Evolutionary conservation across 768 basidiomycete genomes (phyloP).

Genomic region (Mycena crocata): DNA sequence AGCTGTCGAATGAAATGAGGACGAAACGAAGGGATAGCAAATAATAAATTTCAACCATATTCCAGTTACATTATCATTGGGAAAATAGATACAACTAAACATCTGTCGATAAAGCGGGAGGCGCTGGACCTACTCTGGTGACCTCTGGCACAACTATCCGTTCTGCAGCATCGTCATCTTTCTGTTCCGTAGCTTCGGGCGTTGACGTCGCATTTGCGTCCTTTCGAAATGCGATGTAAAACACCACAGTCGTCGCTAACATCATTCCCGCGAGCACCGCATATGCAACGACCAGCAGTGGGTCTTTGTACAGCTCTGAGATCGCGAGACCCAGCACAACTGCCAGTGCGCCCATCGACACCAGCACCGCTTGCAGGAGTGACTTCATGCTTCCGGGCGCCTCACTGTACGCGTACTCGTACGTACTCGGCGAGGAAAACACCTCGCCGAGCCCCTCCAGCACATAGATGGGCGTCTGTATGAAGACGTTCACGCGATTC

Average conservation of each 20-base stretch:
- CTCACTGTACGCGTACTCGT: constrained; percentile 25
- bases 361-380: constrained; percentile 22
- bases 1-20: no score
- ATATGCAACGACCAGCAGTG: constrained; percentile 19
- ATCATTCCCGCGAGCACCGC: constrained; percentile 20
- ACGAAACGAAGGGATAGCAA: no score
- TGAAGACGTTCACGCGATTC: constrained; percentile 18
- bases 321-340: constrained; percentile 21
- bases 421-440: constrained; percentile 25
- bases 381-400: constrained; percentile 27
- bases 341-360: constrained; percentile 19
- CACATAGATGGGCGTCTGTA: constrained; percentile 24
- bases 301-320: constrained; percentile 19
- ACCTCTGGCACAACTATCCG: no score
- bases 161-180: neutral
- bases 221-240: constrained; percentile 9
- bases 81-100: no score
- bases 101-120: no score
- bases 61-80: no score
- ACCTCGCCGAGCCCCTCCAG: constrained; percentile 31
- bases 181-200: neutral
- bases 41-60: no score
- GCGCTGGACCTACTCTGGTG: no score
- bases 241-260: constrained; percentile 9
- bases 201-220: neutral